These are phyloP conservation scores for Gleditsia sinensis DNA, from an alignment of 306 rosid species.

Conservation along the genomic window DNA sequence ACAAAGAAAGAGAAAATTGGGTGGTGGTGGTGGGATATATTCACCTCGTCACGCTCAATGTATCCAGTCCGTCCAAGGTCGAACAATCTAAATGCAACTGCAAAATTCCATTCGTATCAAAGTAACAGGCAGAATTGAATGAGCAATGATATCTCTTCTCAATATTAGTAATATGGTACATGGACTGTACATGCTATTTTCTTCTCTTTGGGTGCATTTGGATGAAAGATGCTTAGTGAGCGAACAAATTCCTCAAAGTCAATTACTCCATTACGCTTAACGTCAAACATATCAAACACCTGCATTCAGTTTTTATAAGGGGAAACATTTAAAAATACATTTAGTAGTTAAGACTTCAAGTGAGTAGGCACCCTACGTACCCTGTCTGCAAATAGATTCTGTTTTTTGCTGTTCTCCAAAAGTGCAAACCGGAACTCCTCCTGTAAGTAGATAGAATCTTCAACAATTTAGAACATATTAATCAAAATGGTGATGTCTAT, in stretches of 20 bases:
- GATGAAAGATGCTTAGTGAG: slow-evolving; percentile 78
- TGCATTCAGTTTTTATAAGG: slow-evolving; percentile 33
- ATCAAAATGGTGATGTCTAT: too few relatives aligned
- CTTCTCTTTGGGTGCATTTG: slow-evolving; percentile 52
- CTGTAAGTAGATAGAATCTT: slow-evolving; percentile 44
- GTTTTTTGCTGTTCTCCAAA: slow-evolving; percentile 45
- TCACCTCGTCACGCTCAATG: slow-evolving; percentile 62
- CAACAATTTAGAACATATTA: slow-evolving; percentile 20
- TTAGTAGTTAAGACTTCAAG: not conserved
- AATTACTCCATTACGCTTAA: slow-evolving; percentile 65
- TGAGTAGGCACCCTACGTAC: too few relatives aligned
- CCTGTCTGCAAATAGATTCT: slow-evolving; percentile 70
- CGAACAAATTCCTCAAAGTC: slow-evolving; percentile 80
- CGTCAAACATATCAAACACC: slow-evolving; percentile 80
- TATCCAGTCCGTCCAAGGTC: slow-evolving; percentile 70
- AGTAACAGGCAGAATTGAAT: not conserved
- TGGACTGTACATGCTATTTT: slow-evolving; percentile 82
- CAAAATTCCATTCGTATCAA: not conserved
- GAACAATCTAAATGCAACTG: slow-evolving; percentile 79
- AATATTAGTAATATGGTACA: slow-evolving; percentile 24
- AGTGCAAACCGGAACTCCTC: slow-evolving; percentile 78
- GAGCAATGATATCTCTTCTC: slow-evolving; percentile 5
- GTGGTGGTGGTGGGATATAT: slow-evolving; percentile 8
- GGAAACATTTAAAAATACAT: not conserved
- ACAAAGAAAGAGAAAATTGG: too few relatives aligned